A percentile compares a stretch with the other conserved stretches of the same genome.
Evolutionary conservation across 805 yeast species (phyloP).

Genomic region (Scheffersomyces coipomensis): DNA sequence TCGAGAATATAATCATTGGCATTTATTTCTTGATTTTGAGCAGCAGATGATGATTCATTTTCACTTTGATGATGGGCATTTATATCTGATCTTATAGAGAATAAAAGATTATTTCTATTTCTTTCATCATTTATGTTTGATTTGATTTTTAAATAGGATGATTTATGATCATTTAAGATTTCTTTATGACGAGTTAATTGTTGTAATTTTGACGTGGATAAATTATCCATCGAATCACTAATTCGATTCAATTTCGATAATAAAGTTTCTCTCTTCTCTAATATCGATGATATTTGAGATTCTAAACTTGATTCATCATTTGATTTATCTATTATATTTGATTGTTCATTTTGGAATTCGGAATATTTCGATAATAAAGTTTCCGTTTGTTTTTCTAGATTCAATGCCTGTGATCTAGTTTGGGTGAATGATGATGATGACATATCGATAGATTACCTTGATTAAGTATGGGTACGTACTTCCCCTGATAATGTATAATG

Average conservation of each 20-base stretch:
- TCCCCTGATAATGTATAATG: no score
- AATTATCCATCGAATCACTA: constrained; percentile 53
- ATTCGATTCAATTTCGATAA: constrained; percentile 51
- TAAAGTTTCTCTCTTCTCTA: constrained; percentile 48
- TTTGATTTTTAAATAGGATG: constrained; percentile 59
- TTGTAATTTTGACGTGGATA: constrained; percentile 72
- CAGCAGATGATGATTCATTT: neutral
- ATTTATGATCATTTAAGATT: constrained; percentile 65
- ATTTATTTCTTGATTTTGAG: constrained; percentile 13
- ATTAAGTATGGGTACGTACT: neutral
- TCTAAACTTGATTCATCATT: constrained; percentile 17
- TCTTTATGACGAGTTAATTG: constrained; percentile 85
- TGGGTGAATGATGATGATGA: constrained; percentile 58
- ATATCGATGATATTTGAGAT: constrained; percentile 18
- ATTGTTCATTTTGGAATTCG: constrained; percentile 22
- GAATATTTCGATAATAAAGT: constrained; percentile 43
- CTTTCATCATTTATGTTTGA: constrained; percentile 68
- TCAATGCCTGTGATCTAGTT: constrained; percentile 63
- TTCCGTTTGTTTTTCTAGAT: constrained; percentile 73
- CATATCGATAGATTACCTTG: constrained; percentile 10
- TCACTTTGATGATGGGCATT: constrained; percentile 56
- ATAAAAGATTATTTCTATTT: constrained; percentile 68
- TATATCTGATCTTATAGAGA: constrained; percentile 77
- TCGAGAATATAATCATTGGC: constrained; percentile 76
- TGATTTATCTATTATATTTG: constrained; percentile 20